phyloP scores from a whole-genome alignment of 2,329 filamentous ascomycete genomes.

The Neofusicoccum parvum region DNA sequence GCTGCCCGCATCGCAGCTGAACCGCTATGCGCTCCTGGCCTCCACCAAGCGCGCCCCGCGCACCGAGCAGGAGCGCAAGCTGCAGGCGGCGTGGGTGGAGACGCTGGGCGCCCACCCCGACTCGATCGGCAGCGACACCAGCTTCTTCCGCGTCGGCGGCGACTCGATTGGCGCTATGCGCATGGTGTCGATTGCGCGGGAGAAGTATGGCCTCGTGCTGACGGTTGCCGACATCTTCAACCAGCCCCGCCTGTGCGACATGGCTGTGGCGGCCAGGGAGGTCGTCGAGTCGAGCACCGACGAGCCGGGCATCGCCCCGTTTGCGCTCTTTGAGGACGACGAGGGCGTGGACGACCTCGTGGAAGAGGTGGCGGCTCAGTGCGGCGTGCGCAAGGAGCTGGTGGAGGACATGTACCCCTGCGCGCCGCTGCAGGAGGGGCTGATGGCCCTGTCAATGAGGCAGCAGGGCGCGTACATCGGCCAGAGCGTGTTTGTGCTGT shows the following conservation, averaged over 20 bases:
- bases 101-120: slow-evolving; percentile 17
- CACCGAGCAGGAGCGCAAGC: slow-evolving; percentile 45
- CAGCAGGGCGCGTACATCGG: slow-evolving; percentile 56
- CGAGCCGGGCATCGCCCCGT: not conserved
- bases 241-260: slow-evolving; percentile 24
- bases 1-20: slow-evolving; percentile 31
- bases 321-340: not conserved
- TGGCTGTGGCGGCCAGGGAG: slow-evolving; percentile 28
- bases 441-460: slow-evolving; percentile 57
- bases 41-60: slow-evolving; percentile 46
- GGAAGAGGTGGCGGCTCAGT: not conserved
- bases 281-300: not conserved
- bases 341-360: slow-evolving; percentile 28
- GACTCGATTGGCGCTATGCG: slow-evolving; percentile 32
- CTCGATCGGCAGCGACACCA: slow-evolving; percentile 38
- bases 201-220: slow-evolving; percentile 22
- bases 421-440: slow-evolving; percentile 57
- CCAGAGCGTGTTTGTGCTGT: slow-evolving; percentile 26
- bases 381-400: slow-evolving; percentile 16
- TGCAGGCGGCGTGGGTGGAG: slow-evolving; percentile 26
- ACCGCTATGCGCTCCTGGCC: slow-evolving; percentile 36
- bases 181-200: not conserved
- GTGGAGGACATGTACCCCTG: slow-evolving; percentile 58
- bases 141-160: slow-evolving; percentile 45
- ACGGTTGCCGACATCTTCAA: slow-evolving; percentile 28